Base-by-base conservation (phyloP, 169 alveolate species). In the Eimeria praecox region DNA sequence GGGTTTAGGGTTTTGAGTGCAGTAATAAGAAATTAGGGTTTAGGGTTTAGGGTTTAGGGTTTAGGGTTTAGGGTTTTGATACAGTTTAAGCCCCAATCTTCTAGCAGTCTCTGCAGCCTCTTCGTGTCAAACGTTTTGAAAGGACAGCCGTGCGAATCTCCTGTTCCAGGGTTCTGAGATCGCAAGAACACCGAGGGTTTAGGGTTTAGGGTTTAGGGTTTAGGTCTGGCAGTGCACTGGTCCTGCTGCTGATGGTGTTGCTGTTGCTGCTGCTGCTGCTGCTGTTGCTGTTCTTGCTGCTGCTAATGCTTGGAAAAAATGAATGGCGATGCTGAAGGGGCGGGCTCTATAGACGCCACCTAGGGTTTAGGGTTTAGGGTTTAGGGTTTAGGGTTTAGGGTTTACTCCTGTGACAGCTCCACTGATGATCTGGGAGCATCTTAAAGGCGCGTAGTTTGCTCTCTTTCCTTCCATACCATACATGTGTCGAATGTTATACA, bases 101-200 rank as follows among this genome's bases (percentile, higher is more conserved):
- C 62, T 30, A 96, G 93, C 40, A 96, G 92, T 56, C 94, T 96
- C 77, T 96, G 96, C 24, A 96, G 88, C 44, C 92, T 96, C 66
- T 64, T 62, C 44, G 30, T 77, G 90, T 96, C 97, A 66, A 54
- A 97, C 66, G 97, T 97, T 95, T 98, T 98, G 97, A 98, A 99
- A 56, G 99, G 99, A 94, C 99, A 99, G 46, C 99, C 99, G 96
- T 99, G 99, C 86, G 97, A 97, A 95, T 98, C 98, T 54, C 98
- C 99, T 52, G 98, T 97, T 78, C 98, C 98, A 33, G 99, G 98
- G 12, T 95, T 95, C 97, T 97, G 66, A 56, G 24, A 9, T 35
- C 24, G 24, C 66, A 56, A n/a, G n/a, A 16, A 56, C 66, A 56
- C 5, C 66, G 5, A 56, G 59, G 24, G 24, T 56, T 16, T 5